Evolutionary conservation across 1,139 yeast genomes (phyloP).

Genomic region (Candida pseudocylindracea): DNA sequence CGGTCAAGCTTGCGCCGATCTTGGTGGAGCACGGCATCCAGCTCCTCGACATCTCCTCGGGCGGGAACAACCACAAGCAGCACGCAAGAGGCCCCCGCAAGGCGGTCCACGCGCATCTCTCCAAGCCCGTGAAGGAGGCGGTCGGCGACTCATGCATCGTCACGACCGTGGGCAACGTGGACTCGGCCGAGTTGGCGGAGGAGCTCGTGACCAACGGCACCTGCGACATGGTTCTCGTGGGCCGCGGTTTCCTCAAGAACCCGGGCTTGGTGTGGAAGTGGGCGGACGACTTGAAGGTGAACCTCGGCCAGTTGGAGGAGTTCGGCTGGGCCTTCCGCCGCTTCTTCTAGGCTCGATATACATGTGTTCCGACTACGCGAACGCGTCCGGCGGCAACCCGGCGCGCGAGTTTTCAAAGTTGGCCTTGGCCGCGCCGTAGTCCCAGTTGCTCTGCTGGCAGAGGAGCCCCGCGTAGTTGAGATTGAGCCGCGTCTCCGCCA

Average conservation of each 20-base stretch:
- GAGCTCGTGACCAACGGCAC: slow-evolving; percentile 15
- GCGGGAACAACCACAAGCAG: slow-evolving; percentile 20
- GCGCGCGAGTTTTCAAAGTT: slow-evolving; percentile 46
- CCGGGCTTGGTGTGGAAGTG: slow-evolving; percentile 25
- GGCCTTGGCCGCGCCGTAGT: slow-evolving; percentile 42
- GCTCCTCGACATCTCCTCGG: slow-evolving; percentile 29
- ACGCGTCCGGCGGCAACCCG: slow-evolving; percentile 22
- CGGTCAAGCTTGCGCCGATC: slow-evolving; percentile 16
- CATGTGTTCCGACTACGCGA: neutral
- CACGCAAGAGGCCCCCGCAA: slow-evolving; percentile 6
- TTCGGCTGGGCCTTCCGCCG: too few relatives aligned
- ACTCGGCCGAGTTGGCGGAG: slow-evolving; percentile 12
- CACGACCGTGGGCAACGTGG: slow-evolving; percentile 24
- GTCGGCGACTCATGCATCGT: slow-evolving; percentile 19
- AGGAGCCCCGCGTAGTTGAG: slow-evolving; percentile 66
- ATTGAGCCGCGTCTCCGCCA: slow-evolving; percentile 55
- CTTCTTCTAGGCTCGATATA: too few relatives aligned
- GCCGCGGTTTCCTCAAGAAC: slow-evolving; percentile 19
- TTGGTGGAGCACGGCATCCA: slow-evolving; percentile 24
- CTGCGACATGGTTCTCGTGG: slow-evolving; percentile 24
- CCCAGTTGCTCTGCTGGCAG: slow-evolving; percentile 80
- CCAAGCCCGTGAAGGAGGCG: slow-evolving; percentile 18
- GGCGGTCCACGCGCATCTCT: slow-evolving; percentile 13
- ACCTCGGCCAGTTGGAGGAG: slow-evolving; percentile 4
- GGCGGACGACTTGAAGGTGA: slow-evolving; percentile 25